Percentiles rank a stretch among this genome's conserved stretches.
phyloP scores from a whole-genome alignment of 129 eudicot genomes.

The Arctium lappa region DNA sequence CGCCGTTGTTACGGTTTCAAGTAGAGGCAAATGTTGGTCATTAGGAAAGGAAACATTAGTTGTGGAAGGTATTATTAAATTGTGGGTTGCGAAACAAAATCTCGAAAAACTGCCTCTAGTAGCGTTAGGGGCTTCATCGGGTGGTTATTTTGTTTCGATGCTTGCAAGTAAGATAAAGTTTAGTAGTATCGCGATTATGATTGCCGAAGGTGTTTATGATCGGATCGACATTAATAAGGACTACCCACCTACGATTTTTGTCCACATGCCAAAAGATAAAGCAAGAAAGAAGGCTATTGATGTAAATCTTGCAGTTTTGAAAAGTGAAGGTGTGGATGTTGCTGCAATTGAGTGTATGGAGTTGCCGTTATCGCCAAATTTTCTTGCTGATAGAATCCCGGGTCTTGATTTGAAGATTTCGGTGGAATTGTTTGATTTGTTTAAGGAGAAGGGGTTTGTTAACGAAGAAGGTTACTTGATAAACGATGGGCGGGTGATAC shows the following conservation, averaged over 20 bases:
- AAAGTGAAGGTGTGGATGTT: constrained; percentile 58
- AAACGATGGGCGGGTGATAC: constrained; percentile 72
- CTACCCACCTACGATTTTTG: constrained; percentile 90
- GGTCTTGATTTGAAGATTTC: constrained; percentile 54
- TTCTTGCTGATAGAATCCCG: constrained; percentile 67
- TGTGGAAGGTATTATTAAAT: constrained; percentile 39
- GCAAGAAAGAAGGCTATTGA: constrained; percentile 46
- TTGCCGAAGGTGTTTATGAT: constrained; percentile 72
- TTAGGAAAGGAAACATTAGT: constrained; percentile 47
- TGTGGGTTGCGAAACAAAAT: constrained; percentile 55
- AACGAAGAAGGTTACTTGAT: constrained; percentile 67
- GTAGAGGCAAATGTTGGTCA: constrained; percentile 78
- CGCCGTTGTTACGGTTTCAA: constrained; percentile 71
- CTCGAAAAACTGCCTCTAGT: constrained; percentile 60
- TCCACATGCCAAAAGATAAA: constrained; percentile 91
- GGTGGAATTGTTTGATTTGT: constrained; percentile 40
- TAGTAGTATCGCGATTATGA: constrained; percentile 68
- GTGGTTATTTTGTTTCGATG: constrained; percentile 89
- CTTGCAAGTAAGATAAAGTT: constrained; percentile 62
- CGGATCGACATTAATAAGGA: constrained; percentile 37
- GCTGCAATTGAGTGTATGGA: constrained; percentile 73
- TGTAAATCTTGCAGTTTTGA: constrained; percentile 43
- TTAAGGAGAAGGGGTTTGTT: constrained; percentile 60
- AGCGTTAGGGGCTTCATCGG: constrained; percentile 94
- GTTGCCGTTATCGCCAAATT: constrained; percentile 49